phyloP scores from a whole-genome alignment of 495 filamentous ascomycete species.

The Aspergillus conjunctus region DNA sequence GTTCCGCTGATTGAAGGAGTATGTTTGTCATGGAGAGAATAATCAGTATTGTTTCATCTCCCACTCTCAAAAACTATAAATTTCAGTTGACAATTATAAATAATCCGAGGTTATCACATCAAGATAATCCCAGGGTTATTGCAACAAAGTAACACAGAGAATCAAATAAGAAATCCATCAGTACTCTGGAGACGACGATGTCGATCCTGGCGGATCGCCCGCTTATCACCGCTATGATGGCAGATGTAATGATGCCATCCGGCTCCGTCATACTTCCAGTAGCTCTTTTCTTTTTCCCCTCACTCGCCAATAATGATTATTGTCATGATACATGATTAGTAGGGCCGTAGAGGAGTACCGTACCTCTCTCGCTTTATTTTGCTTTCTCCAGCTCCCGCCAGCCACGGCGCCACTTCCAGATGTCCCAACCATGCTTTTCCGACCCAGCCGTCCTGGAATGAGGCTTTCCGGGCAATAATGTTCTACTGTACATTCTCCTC shows the following conservation, averaged over 20 bases:
- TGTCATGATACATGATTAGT: not conserved
- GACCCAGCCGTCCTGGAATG: conserved; percentile 22
- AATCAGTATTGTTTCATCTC: not conserved
- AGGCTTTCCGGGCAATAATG: not conserved
- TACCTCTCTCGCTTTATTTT: conserved; percentile 4
- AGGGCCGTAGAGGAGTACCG: not conserved
- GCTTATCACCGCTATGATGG: conserved; percentile 15
- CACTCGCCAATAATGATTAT: not conserved
- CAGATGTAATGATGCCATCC: conserved; percentile 17
- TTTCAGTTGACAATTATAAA: not conserved
- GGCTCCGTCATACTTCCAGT: conserved; percentile 11
- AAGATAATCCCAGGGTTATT: not conserved
- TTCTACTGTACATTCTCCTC: not conserved
- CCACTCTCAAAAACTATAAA: not conserved
- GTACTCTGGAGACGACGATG: not conserved
- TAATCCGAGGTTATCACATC: too few species aligned
- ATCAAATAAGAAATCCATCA: not conserved
- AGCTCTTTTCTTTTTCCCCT: conserved; percentile 13
- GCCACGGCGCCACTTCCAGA: conserved; percentile 15
- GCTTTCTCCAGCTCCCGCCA: conserved; percentile 11
- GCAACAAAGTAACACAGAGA: not conserved
- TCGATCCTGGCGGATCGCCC: conserved; percentile 6
- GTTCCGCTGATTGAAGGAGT: conserved; percentile 1
- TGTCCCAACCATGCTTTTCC: conserved; percentile 24
- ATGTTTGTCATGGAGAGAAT: not conserved